Conservation (phyloP, 805 yeast species). For the Saccharomycopsis olivae region DNA sequence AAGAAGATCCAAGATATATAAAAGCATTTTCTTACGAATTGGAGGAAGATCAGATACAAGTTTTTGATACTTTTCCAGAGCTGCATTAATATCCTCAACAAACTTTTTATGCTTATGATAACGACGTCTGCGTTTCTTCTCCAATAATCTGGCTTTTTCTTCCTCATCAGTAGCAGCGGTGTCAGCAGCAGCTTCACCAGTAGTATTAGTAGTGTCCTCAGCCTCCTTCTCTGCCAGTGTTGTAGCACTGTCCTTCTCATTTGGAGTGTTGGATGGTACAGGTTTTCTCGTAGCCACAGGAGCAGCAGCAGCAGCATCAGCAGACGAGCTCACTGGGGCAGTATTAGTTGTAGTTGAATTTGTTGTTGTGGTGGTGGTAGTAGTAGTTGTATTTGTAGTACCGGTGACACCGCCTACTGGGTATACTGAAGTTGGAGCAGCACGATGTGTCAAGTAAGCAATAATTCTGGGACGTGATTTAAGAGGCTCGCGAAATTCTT, state of each 20-base stretch:
- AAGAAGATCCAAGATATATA: slow-evolving; percentile 77
- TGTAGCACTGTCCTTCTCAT: background rate
- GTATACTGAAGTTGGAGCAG: slow-evolving; percentile 30
- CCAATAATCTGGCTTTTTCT: slow-evolving; percentile 23
- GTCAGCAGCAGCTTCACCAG: background rate
- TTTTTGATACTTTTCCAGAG: slow-evolving; percentile 59
- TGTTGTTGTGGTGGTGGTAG: slow-evolving; percentile 19
- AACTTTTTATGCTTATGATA: slow-evolving; percentile 44
- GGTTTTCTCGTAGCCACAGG: background rate
- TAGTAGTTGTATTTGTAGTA: slow-evolving; percentile 27
- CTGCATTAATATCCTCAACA: slow-evolving; percentile 53
- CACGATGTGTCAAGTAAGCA: slow-evolving; percentile 53
- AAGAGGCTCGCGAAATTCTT: slow-evolving; percentile 69
- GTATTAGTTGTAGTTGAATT: background rate
- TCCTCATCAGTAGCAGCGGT: no score
- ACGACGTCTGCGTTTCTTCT: slow-evolving; percentile 29
- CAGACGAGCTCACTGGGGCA: background rate
- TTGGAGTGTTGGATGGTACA: background rate
- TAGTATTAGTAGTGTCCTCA: background rate
- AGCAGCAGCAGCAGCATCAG: background rate
- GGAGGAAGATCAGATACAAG: slow-evolving; percentile 63
- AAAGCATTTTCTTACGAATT: slow-evolving; percentile 70
- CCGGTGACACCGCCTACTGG: no score
- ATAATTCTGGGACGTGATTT: slow-evolving; percentile 48
- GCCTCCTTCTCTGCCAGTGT: background rate